phyloP scores from a whole-genome alignment of 164 flowering plant species.

The Umbilicus rupestris region DNA sequence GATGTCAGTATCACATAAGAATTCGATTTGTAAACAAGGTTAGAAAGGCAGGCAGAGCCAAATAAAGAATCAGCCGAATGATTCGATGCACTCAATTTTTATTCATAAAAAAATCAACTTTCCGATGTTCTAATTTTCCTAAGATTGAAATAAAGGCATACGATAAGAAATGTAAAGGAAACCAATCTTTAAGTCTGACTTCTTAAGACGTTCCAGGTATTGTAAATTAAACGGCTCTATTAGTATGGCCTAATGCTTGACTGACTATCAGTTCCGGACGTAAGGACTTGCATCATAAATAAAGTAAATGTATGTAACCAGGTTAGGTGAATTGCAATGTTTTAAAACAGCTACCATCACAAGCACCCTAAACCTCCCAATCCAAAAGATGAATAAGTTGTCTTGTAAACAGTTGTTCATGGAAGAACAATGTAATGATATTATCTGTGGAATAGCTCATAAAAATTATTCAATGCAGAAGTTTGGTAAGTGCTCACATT shows the following conservation, averaged over 20 bases:
- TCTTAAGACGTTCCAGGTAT: background rate
- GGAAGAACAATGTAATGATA: background rate
- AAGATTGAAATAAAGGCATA: background rate
- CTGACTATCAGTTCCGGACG: background rate
- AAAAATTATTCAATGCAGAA: slow-evolving; percentile 3
- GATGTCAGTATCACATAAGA: background rate
- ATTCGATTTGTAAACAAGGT: background rate
- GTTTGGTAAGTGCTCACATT: slow-evolving; percentile 40
- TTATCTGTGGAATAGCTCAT: background rate
- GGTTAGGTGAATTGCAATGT: background rate
- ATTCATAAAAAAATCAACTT: background rate
- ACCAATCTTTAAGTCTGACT: background rate
- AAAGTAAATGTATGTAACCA: background rate
- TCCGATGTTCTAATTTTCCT: background rate
- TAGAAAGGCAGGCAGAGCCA: background rate
- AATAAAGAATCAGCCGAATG: background rate
- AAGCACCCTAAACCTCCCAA: background rate
- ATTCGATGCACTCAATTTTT: background rate
- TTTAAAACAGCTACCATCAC: background rate
- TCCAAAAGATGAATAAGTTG: background rate
- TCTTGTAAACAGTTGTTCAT: background rate
- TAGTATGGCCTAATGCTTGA: background rate
- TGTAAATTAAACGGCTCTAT: background rate
- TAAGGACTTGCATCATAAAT: background rate
- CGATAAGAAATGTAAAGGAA: background rate